phyloP scores from a whole-genome alignment of 1,284 basidiomycete species.

The Fomitiporia mediterranea region DNA sequence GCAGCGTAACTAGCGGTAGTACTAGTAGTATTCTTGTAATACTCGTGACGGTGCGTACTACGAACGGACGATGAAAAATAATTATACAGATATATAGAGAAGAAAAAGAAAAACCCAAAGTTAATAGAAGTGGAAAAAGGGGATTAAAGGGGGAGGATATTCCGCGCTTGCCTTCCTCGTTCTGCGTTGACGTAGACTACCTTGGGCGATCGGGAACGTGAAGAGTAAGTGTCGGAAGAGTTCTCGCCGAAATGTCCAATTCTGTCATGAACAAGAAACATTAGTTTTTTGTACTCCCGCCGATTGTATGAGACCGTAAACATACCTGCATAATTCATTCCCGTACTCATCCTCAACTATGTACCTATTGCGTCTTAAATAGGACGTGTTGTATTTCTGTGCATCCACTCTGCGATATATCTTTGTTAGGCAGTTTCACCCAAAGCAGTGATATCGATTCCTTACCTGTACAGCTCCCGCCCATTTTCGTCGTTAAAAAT shows the following conservation, averaged over 20 bases:
- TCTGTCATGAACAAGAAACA: background rate
- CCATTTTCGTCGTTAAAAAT: slow-evolving; percentile 21
- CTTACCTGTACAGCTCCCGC: slow-evolving; percentile 18
- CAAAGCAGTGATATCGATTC: background rate
- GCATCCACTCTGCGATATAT: slow-evolving; percentile 27
- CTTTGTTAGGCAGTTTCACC: slow-evolving; percentile 16
- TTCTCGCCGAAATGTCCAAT: slow-evolving; percentile 10
- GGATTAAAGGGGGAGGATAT: background rate
- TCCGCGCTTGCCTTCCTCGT: slow-evolving; percentile 18
- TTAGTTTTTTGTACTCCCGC: too few species aligned
- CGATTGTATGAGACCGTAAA: background rate
- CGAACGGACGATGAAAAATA: too few species aligned
- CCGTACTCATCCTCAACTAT: slow-evolving; percentile 66
- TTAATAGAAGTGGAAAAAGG: background rate
- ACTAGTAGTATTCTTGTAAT: slow-evolving; percentile 4
- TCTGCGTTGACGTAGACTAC: slow-evolving; percentile 14
- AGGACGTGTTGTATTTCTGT: slow-evolving; percentile 33
- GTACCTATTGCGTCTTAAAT: slow-evolving; percentile 66
- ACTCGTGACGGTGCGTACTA: slow-evolving; percentile 2
- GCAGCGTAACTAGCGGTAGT: too few species aligned
- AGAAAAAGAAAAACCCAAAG: background rate
- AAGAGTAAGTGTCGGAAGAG: background rate
- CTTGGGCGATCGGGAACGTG: too few species aligned
- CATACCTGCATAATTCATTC: slow-evolving; percentile 59
- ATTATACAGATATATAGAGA: slow-evolving; percentile 1